Evolutionary conservation across 2,329 filamentous ascomycete species (phyloP), one percentile per base, ranked within the genome.

Genomic region (Ceratocystis diversiconidia): DNA sequence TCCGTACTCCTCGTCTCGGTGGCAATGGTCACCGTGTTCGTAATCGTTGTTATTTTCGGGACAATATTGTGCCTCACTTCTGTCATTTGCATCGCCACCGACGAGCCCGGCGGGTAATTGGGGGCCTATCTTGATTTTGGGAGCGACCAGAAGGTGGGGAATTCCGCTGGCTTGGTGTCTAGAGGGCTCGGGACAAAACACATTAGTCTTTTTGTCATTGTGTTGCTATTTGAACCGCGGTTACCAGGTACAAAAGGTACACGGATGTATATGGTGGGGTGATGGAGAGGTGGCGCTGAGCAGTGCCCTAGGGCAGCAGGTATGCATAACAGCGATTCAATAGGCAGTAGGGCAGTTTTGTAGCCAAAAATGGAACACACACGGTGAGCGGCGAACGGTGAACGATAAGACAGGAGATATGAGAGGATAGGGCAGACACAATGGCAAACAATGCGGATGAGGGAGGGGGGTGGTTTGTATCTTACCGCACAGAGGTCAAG

Each of bases 101-200:
- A 30, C 44, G 30, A 55, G 72, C 44, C 75, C 74, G 7, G 75
- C 73, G 4, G 79, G 80, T 2, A 79, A 74, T 70, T 80, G 76
- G 0, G 82, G 81, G 0, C 81, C 82, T 32, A 80, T 77, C 15
- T 65, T 64, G 25, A 67, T 60, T 69, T 79, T 81, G 4, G 83
- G 80, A 0, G 86, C 88, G 59, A 85, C 81, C 63, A 94, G 80
- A 10, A 94, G 76, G 69, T 86, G 81, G 0, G 90, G 90, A 43
- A 95, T 86, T 8, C 79, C 76, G 68, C 79, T 83, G n/a, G 89
- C 89, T 82, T 95, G 85, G 70, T 83, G 81, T 76, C 89, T 94
- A 75, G 48, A 52, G 48, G 44, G 70, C 41, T 32, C 48, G 73
- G 36, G 3, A 78, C 76, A 79, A 77, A 79, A 75, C 76, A 79